Conservation (phyloP, 2,329 filamentous ascomycete genomes). For the Dactylonectria estremocensis region DNA sequence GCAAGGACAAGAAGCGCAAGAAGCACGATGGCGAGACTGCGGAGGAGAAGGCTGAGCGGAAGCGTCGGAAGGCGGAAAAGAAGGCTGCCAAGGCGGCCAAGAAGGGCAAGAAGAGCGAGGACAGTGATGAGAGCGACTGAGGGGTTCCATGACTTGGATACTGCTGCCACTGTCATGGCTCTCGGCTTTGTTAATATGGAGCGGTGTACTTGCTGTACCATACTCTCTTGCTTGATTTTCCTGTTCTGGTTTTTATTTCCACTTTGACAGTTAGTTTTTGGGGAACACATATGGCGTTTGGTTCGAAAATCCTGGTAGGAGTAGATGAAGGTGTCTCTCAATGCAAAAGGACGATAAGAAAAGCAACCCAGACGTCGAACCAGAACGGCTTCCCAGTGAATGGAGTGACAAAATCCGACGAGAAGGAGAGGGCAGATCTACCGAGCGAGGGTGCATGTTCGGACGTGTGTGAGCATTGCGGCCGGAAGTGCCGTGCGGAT, state of each 20-base stretch:
- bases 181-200: slow-evolving; percentile 45
- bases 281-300: slow-evolving; percentile 47
- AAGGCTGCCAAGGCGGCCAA: slow-evolving; percentile 71
- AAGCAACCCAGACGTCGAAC: slow-evolving; percentile 13
- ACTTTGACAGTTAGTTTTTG: slow-evolving; percentile 35
- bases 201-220: slow-evolving; percentile 49
- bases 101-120: slow-evolving; percentile 67
- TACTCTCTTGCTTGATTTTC: slow-evolving; percentile 41
- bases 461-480: slow-evolving; percentile 5
- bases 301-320: slow-evolving; percentile 50
- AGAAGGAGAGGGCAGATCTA: not conserved
- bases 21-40: slow-evolving; percentile 85
- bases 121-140: slow-evolving; percentile 69
- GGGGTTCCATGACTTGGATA: slow-evolving; percentile 37
- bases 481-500: slow-evolving; percentile 12
- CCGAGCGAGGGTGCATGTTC: not conserved
- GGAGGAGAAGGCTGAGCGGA: slow-evolving; percentile 76
- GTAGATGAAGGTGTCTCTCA: slow-evolving; percentile 49
- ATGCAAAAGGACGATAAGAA: slow-evolving; percentile 48
- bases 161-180: slow-evolving; percentile 27
- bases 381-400: slow-evolving; percentile 12
- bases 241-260: slow-evolving; percentile 40
- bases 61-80: slow-evolving; percentile 73
- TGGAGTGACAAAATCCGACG: not conserved
- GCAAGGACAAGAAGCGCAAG: slow-evolving; percentile 79